A percentile compares a stretch with the other conserved stretches of the same genome.
Evolutionary conservation across 495 filamentous ascomycete species (phyloP).

Genomic region (Aspergillus sparsus): DNA sequence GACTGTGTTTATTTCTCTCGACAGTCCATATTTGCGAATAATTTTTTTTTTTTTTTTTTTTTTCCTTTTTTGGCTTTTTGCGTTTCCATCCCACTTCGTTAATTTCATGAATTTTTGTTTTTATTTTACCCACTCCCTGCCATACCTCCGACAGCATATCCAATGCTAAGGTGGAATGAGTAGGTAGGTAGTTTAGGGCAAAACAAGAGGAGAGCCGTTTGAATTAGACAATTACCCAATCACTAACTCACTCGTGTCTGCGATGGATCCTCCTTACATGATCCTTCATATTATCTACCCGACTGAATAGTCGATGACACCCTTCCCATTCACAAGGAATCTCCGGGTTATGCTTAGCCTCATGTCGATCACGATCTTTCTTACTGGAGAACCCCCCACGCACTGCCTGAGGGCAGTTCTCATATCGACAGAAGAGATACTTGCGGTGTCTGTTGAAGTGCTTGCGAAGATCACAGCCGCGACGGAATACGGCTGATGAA

Average conservation of each 20-base stretch:
- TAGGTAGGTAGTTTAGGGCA: background rate
- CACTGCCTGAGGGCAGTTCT: constrained; percentile 57
- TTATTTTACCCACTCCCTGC: no score
- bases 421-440: constrained; percentile 61
- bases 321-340: constrained; percentile 59
- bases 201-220: background rate
- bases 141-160: background rate
- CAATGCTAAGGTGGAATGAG: background rate
- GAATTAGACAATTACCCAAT: background rate
- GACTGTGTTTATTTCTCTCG: no score
- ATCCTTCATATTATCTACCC: constrained; percentile 67
- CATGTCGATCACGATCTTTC: constrained; percentile 63
- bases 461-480: constrained; percentile 65
- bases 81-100: background rate
- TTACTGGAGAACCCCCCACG: constrained; percentile 63
- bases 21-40: no score
- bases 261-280: constrained; percentile 54
- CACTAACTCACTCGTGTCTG: constrained; percentile 19
- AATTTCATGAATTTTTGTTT: no score
- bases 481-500: constrained; percentile 56
- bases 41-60: background rate
- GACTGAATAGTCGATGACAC: constrained; percentile 61
- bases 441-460: constrained; percentile 65
- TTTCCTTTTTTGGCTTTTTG: background rate
- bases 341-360: constrained; percentile 63